phyloP scores from a whole-genome alignment of 257 asterid genomes.

The Datura wrightii region DNA sequence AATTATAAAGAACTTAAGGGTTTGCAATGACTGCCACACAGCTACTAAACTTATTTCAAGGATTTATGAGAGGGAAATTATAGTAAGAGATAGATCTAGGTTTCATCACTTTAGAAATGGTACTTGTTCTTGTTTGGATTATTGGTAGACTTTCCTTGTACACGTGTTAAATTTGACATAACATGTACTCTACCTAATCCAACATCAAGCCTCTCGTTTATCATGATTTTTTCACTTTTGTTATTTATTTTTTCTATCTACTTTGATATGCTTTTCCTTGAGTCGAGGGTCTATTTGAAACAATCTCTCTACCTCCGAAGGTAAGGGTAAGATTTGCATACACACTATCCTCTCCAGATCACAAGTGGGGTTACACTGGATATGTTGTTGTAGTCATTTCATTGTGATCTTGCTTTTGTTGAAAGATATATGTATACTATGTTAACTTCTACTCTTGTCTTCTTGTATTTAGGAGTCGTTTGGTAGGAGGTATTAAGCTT shows the following conservation, averaged over 20 bases:
- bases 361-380: no score
- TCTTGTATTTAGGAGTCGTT: background rate
- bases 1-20: conserved; percentile 58
- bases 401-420: background rate
- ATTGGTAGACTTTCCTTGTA: conserved; percentile 44
- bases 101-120: conserved; percentile 58
- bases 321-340: no score
- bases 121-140: conserved; percentile 59
- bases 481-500: background rate
- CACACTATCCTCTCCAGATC: no score
- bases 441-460: background rate
- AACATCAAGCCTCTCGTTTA: background rate
- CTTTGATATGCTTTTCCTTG: no score
- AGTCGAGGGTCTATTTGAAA: no score
- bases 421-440: background rate
- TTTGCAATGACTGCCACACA: conserved; percentile 59
- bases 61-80: conserved; percentile 49
- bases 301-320: no score
- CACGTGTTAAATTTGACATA: background rate
- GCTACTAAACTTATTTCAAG: conserved; percentile 52
- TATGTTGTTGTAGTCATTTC: no score
- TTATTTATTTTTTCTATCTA: no score
- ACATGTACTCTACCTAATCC: background rate
- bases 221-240: no score
- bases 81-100: conserved; percentile 54